Percentiles rank a stretch among this genome's conserved stretches.
Evolutionary conservation across 2,329 filamentous ascomycete species (phyloP).

Genomic region (Fusarium mangiferae): DNA sequence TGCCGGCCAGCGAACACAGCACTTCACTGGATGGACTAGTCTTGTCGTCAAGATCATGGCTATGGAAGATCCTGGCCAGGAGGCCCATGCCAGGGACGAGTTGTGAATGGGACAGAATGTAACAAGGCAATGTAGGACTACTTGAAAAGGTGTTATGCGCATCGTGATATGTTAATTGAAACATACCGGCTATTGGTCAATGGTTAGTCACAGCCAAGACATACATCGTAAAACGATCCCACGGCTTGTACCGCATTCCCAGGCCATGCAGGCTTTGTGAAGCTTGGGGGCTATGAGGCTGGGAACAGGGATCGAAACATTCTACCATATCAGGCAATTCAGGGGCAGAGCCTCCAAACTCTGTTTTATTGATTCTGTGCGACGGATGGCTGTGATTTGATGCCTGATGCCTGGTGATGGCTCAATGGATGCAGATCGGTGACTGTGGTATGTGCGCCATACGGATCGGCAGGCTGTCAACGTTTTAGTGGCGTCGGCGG

Average conservation of each 20-base stretch:
- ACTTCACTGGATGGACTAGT: conserved; percentile 99
- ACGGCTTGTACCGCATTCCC: conserved; percentile 23
- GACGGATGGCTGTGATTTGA: conserved; percentile 3
- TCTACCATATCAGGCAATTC: conserved; percentile 20
- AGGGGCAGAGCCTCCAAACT: conserved; percentile 14
- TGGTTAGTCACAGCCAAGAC: neutral
- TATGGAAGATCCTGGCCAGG: conserved; percentile 76
- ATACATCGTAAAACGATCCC: conserved; percentile 13
- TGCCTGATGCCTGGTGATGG: conserved; percentile 1
- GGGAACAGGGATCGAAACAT: conserved; percentile 14
- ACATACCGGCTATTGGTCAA: conserved; percentile 4
- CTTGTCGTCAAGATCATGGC: conserved; percentile 97
- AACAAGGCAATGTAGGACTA: conserved; percentile 4
- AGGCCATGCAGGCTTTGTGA: conserved; percentile 31
- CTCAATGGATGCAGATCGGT: conserved; percentile 30
- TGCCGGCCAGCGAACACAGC: conserved; percentile 92
- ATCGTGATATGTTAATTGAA: conserved; percentile 6
- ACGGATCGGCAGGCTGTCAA: conserved; percentile 21
- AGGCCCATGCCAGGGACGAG: conserved; percentile 57
- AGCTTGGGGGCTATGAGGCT: conserved; percentile 5
- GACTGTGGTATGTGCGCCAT: neutral
- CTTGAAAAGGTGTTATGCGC: conserved; percentile 1
- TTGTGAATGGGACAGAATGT: conserved; percentile 48
- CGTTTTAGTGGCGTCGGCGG: conserved; percentile 17
- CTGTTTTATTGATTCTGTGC: conserved; percentile 11